Evolutionary conservation across 805 yeast species (phyloP).

Genomic region (Yarrowia osloensis): DNA sequence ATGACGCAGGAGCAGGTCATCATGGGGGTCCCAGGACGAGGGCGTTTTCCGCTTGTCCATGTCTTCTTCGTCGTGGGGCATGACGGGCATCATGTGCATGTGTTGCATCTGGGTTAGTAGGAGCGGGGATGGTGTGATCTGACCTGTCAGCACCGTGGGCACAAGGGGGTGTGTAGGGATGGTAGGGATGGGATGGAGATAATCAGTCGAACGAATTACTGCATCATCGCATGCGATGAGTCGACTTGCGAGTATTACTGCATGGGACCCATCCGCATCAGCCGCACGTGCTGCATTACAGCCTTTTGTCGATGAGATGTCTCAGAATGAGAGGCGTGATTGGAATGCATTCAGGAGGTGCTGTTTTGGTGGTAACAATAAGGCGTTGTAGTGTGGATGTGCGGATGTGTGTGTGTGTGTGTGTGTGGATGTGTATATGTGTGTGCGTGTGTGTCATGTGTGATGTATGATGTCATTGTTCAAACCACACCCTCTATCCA

Average conservation of each 20-base stretch:
- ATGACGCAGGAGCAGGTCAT: constrained; percentile 68
- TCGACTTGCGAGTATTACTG: too few species aligned
- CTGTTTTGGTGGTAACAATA: too few species aligned
- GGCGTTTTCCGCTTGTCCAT: constrained; percentile 44
- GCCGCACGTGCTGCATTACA: neutral
- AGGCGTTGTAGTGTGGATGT: neutral
- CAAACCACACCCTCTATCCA: too few species aligned
- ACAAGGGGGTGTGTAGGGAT: too few species aligned
- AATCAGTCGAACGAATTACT: too few species aligned
- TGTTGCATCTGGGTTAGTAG: constrained; percentile 24
- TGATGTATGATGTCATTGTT: too few species aligned
- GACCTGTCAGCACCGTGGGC: too few species aligned
- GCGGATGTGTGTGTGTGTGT: neutral
- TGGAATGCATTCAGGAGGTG: too few species aligned
- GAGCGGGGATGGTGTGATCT: neutral
- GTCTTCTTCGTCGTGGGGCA: constrained; percentile 26
- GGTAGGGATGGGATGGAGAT: too few species aligned
- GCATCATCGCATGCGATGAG: neutral
- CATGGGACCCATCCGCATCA: neutral
- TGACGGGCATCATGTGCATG: constrained; percentile 29
- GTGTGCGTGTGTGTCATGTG: too few species aligned
- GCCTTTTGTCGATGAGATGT: neutral
- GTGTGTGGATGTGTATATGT: too few species aligned
- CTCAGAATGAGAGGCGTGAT: neutral
- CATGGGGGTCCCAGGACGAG: constrained; percentile 77